A percentile compares a stretch with the other conserved stretches of the same genome.
Conservation (phyloP, 108 stramenopile genomes). For the Fragilariopsis cylindrus region DNA sequence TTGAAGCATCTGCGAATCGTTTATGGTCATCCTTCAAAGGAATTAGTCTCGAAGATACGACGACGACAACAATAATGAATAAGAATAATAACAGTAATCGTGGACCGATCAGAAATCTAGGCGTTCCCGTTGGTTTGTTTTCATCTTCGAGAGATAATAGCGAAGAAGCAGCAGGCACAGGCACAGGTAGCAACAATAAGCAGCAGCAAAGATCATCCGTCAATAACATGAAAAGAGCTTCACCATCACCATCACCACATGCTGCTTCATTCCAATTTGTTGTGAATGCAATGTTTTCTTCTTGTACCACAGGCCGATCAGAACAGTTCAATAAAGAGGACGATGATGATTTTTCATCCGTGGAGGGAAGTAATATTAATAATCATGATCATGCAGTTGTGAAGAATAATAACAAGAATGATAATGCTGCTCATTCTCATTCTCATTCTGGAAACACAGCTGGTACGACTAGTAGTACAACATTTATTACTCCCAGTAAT, state of each 20-base stretch:
- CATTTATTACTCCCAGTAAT: too few relatives aligned
- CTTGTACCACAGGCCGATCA: not conserved
- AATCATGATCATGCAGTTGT: too few relatives aligned
- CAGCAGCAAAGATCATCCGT: not conserved
- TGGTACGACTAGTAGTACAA: too few relatives aligned
- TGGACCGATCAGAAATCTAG: slow-evolving; percentile 1
- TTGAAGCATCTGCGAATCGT: slow-evolving; percentile 14
- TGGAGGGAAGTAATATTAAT: too few relatives aligned
- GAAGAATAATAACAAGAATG: too few relatives aligned
- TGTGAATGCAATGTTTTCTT: slow-evolving; percentile 3
- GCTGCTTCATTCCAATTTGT: not conserved
- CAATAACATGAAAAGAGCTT: too few relatives aligned
- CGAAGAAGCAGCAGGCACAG: not conserved
- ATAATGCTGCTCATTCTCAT: too few relatives aligned
- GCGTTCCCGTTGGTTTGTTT: slow-evolving; percentile 10
- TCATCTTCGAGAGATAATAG: not conserved
- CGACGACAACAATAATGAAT: not conserved
- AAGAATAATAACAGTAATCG: not conserved
- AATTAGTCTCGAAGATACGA: too few relatives aligned
- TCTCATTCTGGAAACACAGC: too few relatives aligned
- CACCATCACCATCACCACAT: not conserved
- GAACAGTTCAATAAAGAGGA: too few relatives aligned
- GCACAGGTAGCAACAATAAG: too few relatives aligned
- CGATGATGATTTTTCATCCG: too few relatives aligned
- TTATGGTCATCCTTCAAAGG: slow-evolving; percentile 3